Percentiles rank a stretch among this genome's conserved stretches.
These are phyloP conservation scores for Petrea volubilis DNA, from an alignment of 257 asterid species.

Conservation along the genomic window DNA sequence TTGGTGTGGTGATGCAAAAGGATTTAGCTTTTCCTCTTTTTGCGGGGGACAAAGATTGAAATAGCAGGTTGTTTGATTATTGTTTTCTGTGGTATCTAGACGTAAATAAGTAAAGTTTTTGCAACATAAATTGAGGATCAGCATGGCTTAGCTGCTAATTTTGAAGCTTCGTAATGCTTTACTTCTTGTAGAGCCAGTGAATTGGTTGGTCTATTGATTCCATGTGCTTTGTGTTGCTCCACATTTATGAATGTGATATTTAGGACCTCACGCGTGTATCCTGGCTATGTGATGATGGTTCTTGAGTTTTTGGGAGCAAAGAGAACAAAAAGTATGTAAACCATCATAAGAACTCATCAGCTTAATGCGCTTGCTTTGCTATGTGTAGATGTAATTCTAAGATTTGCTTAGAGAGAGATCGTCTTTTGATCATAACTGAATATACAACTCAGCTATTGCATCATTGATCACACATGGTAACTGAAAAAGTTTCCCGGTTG, in stretches of 20 bases:
- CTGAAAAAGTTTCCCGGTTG: not conserved
- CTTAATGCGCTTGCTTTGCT: not conserved
- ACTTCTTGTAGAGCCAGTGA: too few relatives aligned
- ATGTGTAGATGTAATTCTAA: not conserved
- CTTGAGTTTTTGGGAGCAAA: not conserved
- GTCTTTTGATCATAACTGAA: not conserved
- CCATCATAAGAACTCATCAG: not conserved
- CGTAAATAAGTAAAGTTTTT: not conserved
- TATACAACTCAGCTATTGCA: not conserved
- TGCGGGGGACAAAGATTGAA: not conserved
- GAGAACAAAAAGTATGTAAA: not conserved
- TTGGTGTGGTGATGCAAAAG: not conserved
- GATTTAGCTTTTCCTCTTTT: not conserved
- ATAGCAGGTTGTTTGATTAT: not conserved
- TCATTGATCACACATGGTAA: slow-evolving; percentile 1
- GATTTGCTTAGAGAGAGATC: not conserved
- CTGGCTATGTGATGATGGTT: not conserved
- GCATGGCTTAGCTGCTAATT: not conserved
- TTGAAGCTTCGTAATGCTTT: not conserved
- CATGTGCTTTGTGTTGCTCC: not conserved
- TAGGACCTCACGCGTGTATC: not conserved
- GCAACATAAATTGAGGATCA: not conserved
- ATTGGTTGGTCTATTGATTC: not conserved
- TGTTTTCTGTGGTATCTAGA: slow-evolving; percentile 5
- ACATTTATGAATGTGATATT: not conserved